A percentile compares a stretch with the other conserved stretches of the same genome.
phyloP scores from a whole-genome alignment of 2,329 filamentous ascomycete genomes.

The Colletotrichum sp. region DNA sequence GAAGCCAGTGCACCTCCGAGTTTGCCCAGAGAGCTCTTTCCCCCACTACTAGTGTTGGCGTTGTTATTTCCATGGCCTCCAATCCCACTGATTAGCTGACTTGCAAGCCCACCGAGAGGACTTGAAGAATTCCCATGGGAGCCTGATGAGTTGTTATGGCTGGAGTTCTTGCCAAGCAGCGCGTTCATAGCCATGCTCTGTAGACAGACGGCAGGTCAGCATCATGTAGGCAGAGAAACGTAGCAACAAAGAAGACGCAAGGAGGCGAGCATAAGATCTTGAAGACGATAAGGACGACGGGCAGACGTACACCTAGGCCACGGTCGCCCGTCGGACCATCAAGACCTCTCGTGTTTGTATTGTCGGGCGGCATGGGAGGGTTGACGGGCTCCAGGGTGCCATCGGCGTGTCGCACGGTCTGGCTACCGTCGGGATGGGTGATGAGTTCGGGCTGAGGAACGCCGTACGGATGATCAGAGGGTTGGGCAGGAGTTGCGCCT shows the following conservation, averaged over 20 bases:
- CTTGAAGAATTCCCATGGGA: slow-evolving; percentile 40
- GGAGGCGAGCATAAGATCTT: background rate
- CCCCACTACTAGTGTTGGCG: slow-evolving; percentile 32
- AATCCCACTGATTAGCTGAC: slow-evolving; percentile 48
- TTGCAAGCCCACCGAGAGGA: slow-evolving; percentile 52
- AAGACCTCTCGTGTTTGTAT: slow-evolving; percentile 51
- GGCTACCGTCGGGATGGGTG: slow-evolving; percentile 66
- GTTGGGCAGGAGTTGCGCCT: slow-evolving; percentile 61
- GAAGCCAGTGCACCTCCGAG: slow-evolving; percentile 62
- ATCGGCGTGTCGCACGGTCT: slow-evolving; percentile 65
- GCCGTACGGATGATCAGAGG: slow-evolving; percentile 68
- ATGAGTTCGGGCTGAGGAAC: slow-evolving; percentile 61
- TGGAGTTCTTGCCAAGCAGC: slow-evolving; percentile 55
- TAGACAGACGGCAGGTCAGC: slow-evolving; percentile 10
- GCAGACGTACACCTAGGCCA: slow-evolving; percentile 65
- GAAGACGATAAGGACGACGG: slow-evolving; percentile 11
- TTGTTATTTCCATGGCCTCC: slow-evolving; percentile 30
- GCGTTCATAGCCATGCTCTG: slow-evolving; percentile 67
- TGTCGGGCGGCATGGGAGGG: slow-evolving; percentile 52
- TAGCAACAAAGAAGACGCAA: background rate
- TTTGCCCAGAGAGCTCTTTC: slow-evolving; percentile 53
- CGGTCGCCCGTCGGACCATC: slow-evolving; percentile 63
- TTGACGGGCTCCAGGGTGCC: slow-evolving; percentile 65
- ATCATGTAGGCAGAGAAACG: background rate
- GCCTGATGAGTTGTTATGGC: slow-evolving; percentile 29